Evolutionary conservation across 1,139 yeast species (phyloP).

Genomic region (Protomyces inouyei): DNA sequence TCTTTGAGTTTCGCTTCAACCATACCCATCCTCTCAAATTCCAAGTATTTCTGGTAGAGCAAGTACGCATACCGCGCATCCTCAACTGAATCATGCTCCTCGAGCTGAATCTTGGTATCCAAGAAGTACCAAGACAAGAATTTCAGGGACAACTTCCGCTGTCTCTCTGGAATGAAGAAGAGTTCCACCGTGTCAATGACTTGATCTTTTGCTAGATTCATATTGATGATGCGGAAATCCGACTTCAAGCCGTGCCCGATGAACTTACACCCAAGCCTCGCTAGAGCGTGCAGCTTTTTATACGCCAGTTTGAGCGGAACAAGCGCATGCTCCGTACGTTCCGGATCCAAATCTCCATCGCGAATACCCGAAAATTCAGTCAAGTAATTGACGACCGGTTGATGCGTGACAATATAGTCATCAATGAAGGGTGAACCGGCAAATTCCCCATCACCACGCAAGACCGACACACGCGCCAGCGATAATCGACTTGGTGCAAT

Average conservation of each 20-base stretch:
- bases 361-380: slow-evolving; percentile 91
- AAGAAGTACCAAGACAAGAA: slow-evolving; percentile 79
- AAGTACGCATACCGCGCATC: slow-evolving; percentile 86
- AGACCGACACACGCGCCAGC: slow-evolving; percentile 82
- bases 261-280: slow-evolving; percentile 84
- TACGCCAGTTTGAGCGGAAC: slow-evolving; percentile 79
- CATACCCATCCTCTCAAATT: slow-evolving; percentile 53
- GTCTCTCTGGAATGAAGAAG: slow-evolving; percentile 62
- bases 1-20: slow-evolving; percentile 59
- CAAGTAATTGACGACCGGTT: slow-evolving; percentile 67
- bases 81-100: slow-evolving; percentile 94
- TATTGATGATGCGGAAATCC: slow-evolving; percentile 86
- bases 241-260: slow-evolving; percentile 91
- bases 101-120: slow-evolving; percentile 73
- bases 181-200: slow-evolving; percentile 85
- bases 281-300: slow-evolving; percentile 77
- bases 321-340: slow-evolving; percentile 58
- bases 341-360: slow-evolving; percentile 80
- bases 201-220: slow-evolving; percentile 65
- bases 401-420: slow-evolving; percentile 76
- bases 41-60: slow-evolving; percentile 66
- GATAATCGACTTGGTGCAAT: slow-evolving; percentile 72
- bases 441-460: slow-evolving; percentile 67
- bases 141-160: slow-evolving; percentile 78
- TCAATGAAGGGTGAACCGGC: slow-evolving; percentile 82